Evolutionary conservation across 345 rosid genomes (phyloP).

Genomic region (Psidium friedrichsthalianum): DNA sequence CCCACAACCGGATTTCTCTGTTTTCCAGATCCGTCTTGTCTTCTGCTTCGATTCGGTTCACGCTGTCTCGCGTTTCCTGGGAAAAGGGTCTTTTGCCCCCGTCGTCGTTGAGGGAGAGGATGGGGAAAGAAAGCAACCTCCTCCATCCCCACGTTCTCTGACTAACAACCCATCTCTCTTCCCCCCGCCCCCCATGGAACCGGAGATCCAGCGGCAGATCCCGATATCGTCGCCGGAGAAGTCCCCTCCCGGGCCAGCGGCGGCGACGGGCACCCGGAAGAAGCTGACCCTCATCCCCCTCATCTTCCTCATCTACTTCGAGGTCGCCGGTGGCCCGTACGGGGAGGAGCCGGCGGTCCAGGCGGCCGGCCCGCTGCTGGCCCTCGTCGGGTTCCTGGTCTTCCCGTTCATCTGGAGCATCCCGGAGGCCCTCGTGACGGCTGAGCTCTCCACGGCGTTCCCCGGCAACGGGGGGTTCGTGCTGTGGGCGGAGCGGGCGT

Average conservation of each 20-base stretch:
- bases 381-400: slow-evolving; percentile 55
- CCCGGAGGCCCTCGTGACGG: slow-evolving; percentile 83
- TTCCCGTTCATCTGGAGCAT: slow-evolving; percentile 88
- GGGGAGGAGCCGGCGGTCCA: slow-evolving; percentile 71
- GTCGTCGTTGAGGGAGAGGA: neutral
- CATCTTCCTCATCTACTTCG: slow-evolving; percentile 77
- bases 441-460: slow-evolving; percentile 76
- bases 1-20: no score
- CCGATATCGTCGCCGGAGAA: neutral
- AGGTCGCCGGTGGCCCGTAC: slow-evolving; percentile 86
- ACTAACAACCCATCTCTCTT: neutral
- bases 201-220: neutral
- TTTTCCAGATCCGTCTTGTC: no score
- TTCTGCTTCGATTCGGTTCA: no score
- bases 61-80: no score
- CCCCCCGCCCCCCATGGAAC: neutral
- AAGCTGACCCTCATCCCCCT: slow-evolving; percentile 67
- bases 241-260: neutral
- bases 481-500: slow-evolving; percentile 70
- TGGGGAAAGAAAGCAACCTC: neutral
- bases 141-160: neutral
- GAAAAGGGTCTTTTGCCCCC: neutral
- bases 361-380: slow-evolving; percentile 69
- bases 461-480: slow-evolving; percentile 91
- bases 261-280: neutral